Evolutionary conservation across 805 yeast genomes (phyloP), one percentile per base, ranked within the genome.

Genomic region (Cyberlindnera misumaiensis): DNA sequence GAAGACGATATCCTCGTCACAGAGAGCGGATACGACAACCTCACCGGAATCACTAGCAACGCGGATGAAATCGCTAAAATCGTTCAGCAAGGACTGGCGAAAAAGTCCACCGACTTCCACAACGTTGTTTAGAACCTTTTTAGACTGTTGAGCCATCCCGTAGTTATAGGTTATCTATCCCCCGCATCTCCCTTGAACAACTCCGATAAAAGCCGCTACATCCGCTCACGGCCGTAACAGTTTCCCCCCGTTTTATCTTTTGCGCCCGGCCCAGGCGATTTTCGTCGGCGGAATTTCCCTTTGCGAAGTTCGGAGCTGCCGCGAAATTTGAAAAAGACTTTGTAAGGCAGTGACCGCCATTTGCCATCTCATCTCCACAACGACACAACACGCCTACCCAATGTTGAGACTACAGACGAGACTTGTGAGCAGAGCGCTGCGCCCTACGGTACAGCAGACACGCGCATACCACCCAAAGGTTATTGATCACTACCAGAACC

Each of bases 401-500:
- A 53, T 54, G 57, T 46, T 54, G 30, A 53, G 50, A 49, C 39
- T 38, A 18, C 42, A 43, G 29, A 29, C 36, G 18, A 48, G 48
- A 49, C 35, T 46, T 12, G 32, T 51, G 2, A 29, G 17, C 18
- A 41, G 36, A 15, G 30, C 52, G 2, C 33, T 51, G 33, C 44
- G 42, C 15, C 56, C 60, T 2, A 14, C 53, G 4, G 38, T 45
- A 7, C 51, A 51, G 30, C 56, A 54, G 32, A 52, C 52, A 15
- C 63, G 74, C 52, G 50, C 59, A n/a, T 90, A 90, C 58, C 97
- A 89, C 56, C 88, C 87, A 45, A 88, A 87, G 60, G 97, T 90
- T 38, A 81, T 90, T 52, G 97, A 93, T 59, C 98, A 93, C 60
- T 93, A 93, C 64, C 80, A 85, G 55, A 89, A 90, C 67, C 98